phyloP scores from a whole-genome alignment of 2,329 filamentous ascomycete genomes.

The Aphanoascus verrucosus region DNA sequence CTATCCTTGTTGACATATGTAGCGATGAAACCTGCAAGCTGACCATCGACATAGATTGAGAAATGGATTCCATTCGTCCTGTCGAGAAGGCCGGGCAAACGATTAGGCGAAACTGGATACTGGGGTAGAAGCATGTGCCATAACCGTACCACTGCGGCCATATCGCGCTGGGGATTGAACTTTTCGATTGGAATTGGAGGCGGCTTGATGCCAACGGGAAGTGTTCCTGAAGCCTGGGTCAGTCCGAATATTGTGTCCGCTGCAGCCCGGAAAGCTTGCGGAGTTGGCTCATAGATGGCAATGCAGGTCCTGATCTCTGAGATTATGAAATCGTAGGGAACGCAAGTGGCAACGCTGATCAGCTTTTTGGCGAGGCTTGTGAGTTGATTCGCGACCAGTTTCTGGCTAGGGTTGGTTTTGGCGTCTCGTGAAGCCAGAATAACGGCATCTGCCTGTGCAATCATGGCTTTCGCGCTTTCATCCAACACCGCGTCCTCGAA shows the following conservation, averaged over 20 bases:
- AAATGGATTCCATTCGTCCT: constrained; percentile 14
- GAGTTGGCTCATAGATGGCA: constrained; percentile 36
- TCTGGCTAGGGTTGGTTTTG: constrained; percentile 30
- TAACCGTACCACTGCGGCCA: constrained; percentile 5
- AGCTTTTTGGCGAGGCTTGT: constrained; percentile 23
- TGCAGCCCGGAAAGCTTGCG: constrained; percentile 34
- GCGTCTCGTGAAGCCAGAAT: constrained; percentile 35
- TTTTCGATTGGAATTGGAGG: constrained; percentile 12
- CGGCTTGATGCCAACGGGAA: constrained; percentile 27
- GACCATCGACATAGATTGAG: background rate
- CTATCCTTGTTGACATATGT: constrained; percentile 14
- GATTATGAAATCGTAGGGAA: constrained; percentile 37
- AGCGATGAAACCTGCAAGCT: constrained; percentile 14
- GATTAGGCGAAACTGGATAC: constrained; percentile 11
- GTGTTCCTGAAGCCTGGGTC: constrained; percentile 21
- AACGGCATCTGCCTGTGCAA: constrained; percentile 31
- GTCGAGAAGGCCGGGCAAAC: constrained; percentile 10
- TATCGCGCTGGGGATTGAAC: constrained; percentile 9
- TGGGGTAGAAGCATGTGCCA: constrained; percentile 14
- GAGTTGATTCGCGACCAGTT: constrained; percentile 26
- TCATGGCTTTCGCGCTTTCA: constrained; percentile 22
- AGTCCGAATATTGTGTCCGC: constrained; percentile 32
- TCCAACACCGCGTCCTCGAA: constrained; percentile 27
- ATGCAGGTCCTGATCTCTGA: constrained; percentile 33
- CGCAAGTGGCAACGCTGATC: constrained; percentile 34